Conservation (phyloP, 805 yeast species). For the Candida oleophila region DNA sequence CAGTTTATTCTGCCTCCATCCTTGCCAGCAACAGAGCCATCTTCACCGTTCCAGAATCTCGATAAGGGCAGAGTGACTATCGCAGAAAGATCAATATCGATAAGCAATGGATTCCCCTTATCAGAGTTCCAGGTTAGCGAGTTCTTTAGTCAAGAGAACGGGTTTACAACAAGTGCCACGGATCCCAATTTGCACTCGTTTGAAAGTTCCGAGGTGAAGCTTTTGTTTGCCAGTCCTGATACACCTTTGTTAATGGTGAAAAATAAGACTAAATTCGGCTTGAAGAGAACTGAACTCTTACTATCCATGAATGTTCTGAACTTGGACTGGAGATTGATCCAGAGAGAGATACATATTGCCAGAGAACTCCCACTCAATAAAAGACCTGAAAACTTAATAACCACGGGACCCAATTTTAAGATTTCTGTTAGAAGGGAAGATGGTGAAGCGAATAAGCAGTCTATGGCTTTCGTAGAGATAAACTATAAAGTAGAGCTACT, state of each 20-base stretch:
- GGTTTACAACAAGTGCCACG: neutral
- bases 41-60: constrained; percentile 1
- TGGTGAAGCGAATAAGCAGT: neutral
- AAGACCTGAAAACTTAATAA: constrained; percentile 5
- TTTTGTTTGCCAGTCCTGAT: constrained; percentile 2
- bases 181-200: neutral
- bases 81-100: neutral
- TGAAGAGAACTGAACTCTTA: constrained; percentile 9
- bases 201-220: constrained; percentile 1
- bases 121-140: neutral
- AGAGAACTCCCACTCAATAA: constrained; percentile 10
- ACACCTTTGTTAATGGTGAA: constrained; percentile 9
- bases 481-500: constrained; percentile 4
- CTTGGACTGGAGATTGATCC: constrained; percentile 6
- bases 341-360: constrained; percentile 14
- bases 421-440: constrained; percentile 3
- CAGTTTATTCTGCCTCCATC: neutral
- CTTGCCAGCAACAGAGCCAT: neutral
- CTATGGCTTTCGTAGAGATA: neutral
- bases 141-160: neutral
- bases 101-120: neutral
- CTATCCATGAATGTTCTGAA: constrained; percentile 12
- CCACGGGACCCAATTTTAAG: constrained; percentile 6
- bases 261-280: constrained; percentile 9
- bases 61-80: constrained; percentile 1